These are phyloP conservation scores for Aquilaria yunnanensis DNA, from an alignment of 345 rosid species.

Conservation along the genomic window DNA sequence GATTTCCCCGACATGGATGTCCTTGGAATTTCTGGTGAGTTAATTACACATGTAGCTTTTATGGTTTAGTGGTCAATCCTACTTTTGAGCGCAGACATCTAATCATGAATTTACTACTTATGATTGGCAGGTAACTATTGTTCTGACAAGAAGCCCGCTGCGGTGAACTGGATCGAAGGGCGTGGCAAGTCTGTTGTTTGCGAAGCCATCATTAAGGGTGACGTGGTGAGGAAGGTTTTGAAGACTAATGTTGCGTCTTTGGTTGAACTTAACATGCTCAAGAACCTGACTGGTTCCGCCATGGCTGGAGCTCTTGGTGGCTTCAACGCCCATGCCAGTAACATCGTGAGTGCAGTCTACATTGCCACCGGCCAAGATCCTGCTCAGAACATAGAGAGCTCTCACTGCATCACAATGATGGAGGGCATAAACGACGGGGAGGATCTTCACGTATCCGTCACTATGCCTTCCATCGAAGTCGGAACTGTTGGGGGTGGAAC, in stretches of 20 bases:
- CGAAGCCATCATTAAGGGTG: conserved; percentile 61
- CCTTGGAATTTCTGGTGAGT: conserved; percentile 53
- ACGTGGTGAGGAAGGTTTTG: conserved; percentile 52
- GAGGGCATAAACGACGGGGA: conserved; percentile 54
- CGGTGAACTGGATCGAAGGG: conserved; percentile 75
- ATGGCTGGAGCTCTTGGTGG: conserved; percentile 79
- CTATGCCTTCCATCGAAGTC: conserved; percentile 75
- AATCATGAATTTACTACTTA: not conserved
- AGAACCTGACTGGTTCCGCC: conserved; percentile 75
- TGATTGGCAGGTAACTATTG: conserved; percentile 50
- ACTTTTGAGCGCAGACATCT: too few relatives aligned
- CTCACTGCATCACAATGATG: conserved; percentile 78
- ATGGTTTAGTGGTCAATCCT: not conserved
- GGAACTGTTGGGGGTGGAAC: conserved; percentile 82
- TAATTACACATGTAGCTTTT: not conserved
- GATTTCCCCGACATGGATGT: conserved; percentile 74
- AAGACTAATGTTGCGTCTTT: conserved; percentile 57
- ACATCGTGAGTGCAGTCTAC: conserved; percentile 51
- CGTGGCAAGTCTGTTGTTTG: conserved; percentile 76
- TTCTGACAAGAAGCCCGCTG: conserved; percentile 72
- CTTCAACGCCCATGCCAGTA: conserved; percentile 75
- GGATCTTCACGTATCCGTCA: conserved; percentile 67
- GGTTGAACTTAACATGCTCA: conserved; percentile 71
- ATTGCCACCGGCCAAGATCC: conserved; percentile 82
- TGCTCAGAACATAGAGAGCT: conserved; percentile 69